phyloP scores from a whole-genome alignment of 805 yeast species.

The Kodamaea restingae region DNA sequence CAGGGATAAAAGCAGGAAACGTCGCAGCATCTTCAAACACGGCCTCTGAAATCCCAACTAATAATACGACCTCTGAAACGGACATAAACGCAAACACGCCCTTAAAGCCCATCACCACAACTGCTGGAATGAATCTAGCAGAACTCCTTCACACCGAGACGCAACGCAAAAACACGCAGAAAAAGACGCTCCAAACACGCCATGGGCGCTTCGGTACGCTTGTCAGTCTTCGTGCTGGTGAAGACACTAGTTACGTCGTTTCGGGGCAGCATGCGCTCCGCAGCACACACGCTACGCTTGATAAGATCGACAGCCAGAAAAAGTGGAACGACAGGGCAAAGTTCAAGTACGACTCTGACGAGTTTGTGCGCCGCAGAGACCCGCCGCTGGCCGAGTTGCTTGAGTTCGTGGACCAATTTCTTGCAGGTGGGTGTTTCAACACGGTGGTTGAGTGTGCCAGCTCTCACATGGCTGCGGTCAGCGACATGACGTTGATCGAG shows the following conservation, averaged over 20 bases:
- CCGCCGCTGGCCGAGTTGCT: slow-evolving; percentile 18
- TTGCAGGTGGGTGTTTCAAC: slow-evolving; percentile 73
- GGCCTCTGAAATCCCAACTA: too few relatives aligned
- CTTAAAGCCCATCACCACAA: slow-evolving; percentile 21
- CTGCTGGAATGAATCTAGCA: slow-evolving; percentile 40
- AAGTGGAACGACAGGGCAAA: slow-evolving; percentile 51
- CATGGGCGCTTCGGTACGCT: slow-evolving; percentile 92
- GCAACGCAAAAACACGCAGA: slow-evolving; percentile 44
- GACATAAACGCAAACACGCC: slow-evolving; percentile 7
- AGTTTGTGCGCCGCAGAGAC: slow-evolving; percentile 23
- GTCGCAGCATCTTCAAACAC: too few relatives aligned
- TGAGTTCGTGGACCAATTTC: slow-evolving; percentile 49
- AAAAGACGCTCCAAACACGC: slow-evolving; percentile 57
- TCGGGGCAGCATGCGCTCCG: slow-evolving; percentile 64
- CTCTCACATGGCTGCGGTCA: slow-evolving; percentile 33
- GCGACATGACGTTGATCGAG: slow-evolving; percentile 29
- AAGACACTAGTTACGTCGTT: slow-evolving; percentile 60
- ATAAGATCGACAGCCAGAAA: slow-evolving; percentile 63
- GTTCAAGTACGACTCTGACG: slow-evolving; percentile 41
- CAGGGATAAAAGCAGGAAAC: background rate
- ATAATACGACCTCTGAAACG: too few relatives aligned
- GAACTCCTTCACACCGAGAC: slow-evolving; percentile 60
- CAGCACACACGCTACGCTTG: slow-evolving; percentile 50
- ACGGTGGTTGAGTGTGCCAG: slow-evolving; percentile 55
- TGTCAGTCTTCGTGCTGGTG: slow-evolving; percentile 63